phyloP scores from a whole-genome alignment of 441 rosid genomes.

The Eruca vesicaria region DNA sequence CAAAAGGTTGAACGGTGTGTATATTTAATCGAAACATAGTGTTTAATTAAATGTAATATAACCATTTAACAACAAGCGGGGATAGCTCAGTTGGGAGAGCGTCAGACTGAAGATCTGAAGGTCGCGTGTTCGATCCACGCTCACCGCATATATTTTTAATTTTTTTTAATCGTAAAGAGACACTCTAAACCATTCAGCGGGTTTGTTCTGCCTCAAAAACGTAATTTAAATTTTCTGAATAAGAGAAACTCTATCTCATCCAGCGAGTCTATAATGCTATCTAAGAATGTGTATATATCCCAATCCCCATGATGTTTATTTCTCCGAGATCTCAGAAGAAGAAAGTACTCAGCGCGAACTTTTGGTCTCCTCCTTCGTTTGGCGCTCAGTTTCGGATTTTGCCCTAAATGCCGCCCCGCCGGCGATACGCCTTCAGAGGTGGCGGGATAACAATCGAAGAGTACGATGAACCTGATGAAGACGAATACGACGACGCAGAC shows the following conservation, averaged over 20 bases:
- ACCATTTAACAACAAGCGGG: not conserved
- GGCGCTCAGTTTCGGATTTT: not conserved
- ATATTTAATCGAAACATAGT: too few species aligned
- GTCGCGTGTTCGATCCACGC: constrained; percentile 86
- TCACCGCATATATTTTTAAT: constrained; percentile 58
- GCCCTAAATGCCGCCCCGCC: constrained; percentile 32
- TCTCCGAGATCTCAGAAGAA: not conserved
- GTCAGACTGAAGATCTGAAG: constrained; percentile 51
- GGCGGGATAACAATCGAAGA: not conserved
- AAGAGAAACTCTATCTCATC: too few species aligned
- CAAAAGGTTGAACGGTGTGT: constrained; percentile 1
- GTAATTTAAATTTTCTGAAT: too few species aligned
- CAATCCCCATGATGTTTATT: too few species aligned
- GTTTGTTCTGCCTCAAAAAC: not conserved
- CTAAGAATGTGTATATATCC: too few species aligned
- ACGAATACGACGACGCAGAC: not conserved
- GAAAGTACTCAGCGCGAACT: not conserved
- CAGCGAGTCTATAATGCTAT: too few species aligned
- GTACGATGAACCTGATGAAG: constrained; percentile 24
- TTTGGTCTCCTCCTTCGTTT: not conserved
- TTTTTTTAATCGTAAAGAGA: too few species aligned
- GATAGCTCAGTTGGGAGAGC: constrained; percentile 47
- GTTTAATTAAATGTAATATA: too few species aligned
- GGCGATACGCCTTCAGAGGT: not conserved
- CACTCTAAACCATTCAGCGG: not conserved